Conservation (phyloP, 2,329 filamentous ascomycete genomes). For the Mollisiaceae sp. region DNA sequence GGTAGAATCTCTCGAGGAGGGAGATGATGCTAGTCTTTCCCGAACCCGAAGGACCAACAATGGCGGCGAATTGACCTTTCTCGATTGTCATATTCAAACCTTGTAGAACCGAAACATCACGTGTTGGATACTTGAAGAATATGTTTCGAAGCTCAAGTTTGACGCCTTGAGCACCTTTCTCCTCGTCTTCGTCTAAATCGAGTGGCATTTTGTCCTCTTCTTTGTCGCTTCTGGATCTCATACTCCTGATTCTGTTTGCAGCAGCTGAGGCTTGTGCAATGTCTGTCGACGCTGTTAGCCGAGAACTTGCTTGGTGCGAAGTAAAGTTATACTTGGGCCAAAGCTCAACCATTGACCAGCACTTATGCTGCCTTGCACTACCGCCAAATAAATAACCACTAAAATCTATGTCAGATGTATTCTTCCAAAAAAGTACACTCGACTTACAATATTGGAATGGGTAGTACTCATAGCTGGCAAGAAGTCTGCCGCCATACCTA, state of each 20-base stretch:
- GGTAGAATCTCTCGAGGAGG: slow-evolving; percentile 74
- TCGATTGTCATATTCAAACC: slow-evolving; percentile 63
- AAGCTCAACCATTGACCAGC: slow-evolving; percentile 60
- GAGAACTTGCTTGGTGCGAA: not conserved
- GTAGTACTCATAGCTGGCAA: slow-evolving; percentile 43
- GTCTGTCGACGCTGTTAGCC: slow-evolving; percentile 40
- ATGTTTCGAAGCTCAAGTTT: slow-evolving; percentile 61
- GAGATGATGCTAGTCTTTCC: slow-evolving; percentile 76
- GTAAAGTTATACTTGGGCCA: slow-evolving; percentile 45
- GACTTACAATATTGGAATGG: slow-evolving; percentile 33
- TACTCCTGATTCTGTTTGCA: slow-evolving; percentile 62
- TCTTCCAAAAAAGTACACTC: slow-evolving; percentile 36
- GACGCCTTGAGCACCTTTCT: slow-evolving; percentile 46
- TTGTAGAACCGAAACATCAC: slow-evolving; percentile 61
- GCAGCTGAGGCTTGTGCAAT: slow-evolving; percentile 63
- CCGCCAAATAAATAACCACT: slow-evolving; percentile 59
- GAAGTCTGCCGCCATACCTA: slow-evolving; percentile 53
- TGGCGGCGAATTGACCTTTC: slow-evolving; percentile 71
- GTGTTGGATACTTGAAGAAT: slow-evolving; percentile 65
- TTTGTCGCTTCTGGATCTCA: slow-evolving; percentile 32
- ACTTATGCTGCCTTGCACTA: slow-evolving; percentile 57
- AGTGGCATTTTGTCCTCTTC: slow-evolving; percentile 18
- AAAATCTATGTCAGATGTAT: slow-evolving; percentile 51
- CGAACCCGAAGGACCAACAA: slow-evolving; percentile 69
- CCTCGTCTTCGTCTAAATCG: slow-evolving; percentile 37